Conservation (phyloP, 306 rosid genomes). For the Lagenaria siceraria region DNA sequence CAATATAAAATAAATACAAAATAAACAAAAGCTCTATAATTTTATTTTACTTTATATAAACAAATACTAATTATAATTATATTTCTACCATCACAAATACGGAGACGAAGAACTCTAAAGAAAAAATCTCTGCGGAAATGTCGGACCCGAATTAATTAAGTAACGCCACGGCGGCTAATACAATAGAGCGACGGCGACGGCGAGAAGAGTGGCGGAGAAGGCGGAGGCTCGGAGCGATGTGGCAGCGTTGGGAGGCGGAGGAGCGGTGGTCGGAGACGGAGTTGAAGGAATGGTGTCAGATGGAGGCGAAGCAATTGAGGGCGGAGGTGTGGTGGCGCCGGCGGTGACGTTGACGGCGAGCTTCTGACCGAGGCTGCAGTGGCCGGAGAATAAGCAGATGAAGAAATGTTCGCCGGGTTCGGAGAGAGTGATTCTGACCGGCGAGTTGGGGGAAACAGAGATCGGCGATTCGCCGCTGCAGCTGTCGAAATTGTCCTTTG, state of each 20-base stretch:
- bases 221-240: neutral
- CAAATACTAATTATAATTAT: neutral
- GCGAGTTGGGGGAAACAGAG: neutral
- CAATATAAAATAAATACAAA: neutral
- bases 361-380: neutral
- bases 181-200: neutral
- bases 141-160: neutral
- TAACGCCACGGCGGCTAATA: neutral
- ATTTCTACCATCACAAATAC: neutral
- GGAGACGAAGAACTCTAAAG: neutral
- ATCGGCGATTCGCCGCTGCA: neutral
- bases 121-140: neutral
- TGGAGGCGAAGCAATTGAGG: neutral
- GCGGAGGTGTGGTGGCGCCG: neutral
- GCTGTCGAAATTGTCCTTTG: neutral
- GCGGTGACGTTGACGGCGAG: neutral
- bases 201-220: neutral
- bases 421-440: neutral
- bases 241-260: neutral
- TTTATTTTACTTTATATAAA: neutral
- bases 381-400: neutral
- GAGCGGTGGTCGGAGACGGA: neutral
- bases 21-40: neutral
- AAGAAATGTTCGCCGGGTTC: slow-evolving; percentile 1
- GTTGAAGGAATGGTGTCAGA: neutral